A percentile compares a stretch with the other conserved stretches of the same genome.
Conservation (phyloP, 768 basidiomycete genomes). For the Suillus spraguei region DNA sequence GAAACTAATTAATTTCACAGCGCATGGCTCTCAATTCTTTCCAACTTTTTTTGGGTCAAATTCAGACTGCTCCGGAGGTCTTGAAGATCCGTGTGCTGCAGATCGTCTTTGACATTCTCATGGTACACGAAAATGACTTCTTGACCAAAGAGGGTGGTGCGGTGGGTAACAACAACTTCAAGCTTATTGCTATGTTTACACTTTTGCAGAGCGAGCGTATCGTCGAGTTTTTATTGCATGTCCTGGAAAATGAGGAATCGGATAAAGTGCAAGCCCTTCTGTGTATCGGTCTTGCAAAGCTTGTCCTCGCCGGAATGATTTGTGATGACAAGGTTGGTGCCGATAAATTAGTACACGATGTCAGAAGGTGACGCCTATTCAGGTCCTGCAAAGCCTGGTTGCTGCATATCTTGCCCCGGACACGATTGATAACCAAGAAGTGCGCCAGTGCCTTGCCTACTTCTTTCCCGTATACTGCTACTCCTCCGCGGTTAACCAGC, state of each 20-base stretch:
- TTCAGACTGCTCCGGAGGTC: constrained; percentile 61
- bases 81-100: constrained; percentile 76
- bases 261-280: constrained; percentile 71
- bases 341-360: not conserved
- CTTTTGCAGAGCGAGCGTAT: constrained; percentile 51
- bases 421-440: constrained; percentile 77
- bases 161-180: constrained; percentile 24
- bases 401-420: constrained; percentile 77
- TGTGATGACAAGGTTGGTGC: constrained; percentile 64
- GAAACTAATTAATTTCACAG: constrained; percentile 14
- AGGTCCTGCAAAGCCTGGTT: constrained; percentile 54
- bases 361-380: not conserved
- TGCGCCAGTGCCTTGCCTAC: constrained; percentile 84
- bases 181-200: not conserved
- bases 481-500: constrained; percentile 75
- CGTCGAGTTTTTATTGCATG: constrained; percentile 64
- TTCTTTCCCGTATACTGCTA: constrained; percentile 89
- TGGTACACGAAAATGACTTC: constrained; percentile 76
- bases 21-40: constrained; percentile 52
- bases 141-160: constrained; percentile 46
- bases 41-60: constrained; percentile 81
- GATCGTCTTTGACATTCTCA: constrained; percentile 82
- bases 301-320: constrained; percentile 78
- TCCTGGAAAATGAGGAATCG: constrained; percentile 55
- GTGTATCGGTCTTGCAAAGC: constrained; percentile 82